Evolutionary conservation across 371 early-diverging fungal species (phyloP).

Genomic region (Mucor mucedo): DNA sequence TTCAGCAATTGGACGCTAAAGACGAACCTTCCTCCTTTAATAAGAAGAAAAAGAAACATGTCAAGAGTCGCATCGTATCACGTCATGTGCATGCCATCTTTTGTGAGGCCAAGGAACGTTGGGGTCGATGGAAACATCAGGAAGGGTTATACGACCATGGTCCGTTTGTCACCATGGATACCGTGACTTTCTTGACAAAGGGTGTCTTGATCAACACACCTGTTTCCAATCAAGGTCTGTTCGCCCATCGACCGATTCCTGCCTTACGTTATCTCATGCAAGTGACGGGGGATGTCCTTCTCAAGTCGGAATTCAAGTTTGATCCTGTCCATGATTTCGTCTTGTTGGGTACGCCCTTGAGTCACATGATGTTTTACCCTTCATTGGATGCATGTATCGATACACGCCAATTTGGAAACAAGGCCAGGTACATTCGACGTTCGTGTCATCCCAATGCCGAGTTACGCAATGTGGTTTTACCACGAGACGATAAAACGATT

Average conservation of each 20-base stretch:
- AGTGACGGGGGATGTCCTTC: constrained; percentile 72
- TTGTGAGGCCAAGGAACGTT: constrained; percentile 32
- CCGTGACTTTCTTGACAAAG: constrained; percentile 9
- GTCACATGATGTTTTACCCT: constrained; percentile 76
- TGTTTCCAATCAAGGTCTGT: constrained; percentile 55
- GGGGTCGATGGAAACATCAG: constrained; percentile 26
- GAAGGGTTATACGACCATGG: constrained; percentile 18
- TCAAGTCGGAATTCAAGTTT: constrained; percentile 67
- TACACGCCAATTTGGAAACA: constrained; percentile 70
- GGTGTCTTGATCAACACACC: constrained; percentile 26
- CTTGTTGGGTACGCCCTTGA: constrained; percentile 63
- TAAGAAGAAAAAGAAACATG: constrained; percentile 9
- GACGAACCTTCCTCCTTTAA: constrained; percentile 3
- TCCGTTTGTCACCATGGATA: constrained; percentile 29
- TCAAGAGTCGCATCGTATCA: constrained; percentile 26
- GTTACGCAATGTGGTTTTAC: constrained; percentile 63
- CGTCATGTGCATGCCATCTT: constrained; percentile 29
- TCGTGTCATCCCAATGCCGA: constrained; percentile 77
- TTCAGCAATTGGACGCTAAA: constrained; percentile 20
- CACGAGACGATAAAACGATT: constrained; percentile 52
- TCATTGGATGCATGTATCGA: constrained; percentile 74
- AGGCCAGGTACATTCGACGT: constrained; percentile 72
- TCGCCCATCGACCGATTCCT: constrained; percentile 64
- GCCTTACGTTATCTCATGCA: constrained; percentile 68
- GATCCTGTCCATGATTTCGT: constrained; percentile 68